Base-by-base conservation (phyloP, 163 green algal species). In the Volvox carteri region DNA sequence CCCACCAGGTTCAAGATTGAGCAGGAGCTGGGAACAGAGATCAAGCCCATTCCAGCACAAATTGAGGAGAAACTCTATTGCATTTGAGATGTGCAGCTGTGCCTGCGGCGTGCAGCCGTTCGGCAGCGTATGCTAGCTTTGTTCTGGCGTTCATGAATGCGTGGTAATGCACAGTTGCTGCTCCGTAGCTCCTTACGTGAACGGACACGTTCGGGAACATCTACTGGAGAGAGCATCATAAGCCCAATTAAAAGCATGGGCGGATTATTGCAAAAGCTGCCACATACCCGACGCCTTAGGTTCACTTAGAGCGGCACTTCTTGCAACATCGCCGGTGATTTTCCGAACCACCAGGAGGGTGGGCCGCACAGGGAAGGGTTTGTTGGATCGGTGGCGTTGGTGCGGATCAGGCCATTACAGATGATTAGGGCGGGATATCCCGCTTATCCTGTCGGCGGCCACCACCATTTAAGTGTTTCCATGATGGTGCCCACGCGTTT, bases 1-100 rank as follows among this genome's bases (percentile, higher is more conserved):
- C 60, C 60, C 65, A 52, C 21, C 92, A 97, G 95, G 92, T 99
- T 98, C 93, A 95, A 96, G 70, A 99, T 99, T 91, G 98, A 99
- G 94, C 98, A 99, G 93, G 98, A 99, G 94, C 92, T 99, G 87
- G 97, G 97, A 65, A 99, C 98, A 4, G 98, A 99, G 91, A 99
- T 99, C 94, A 98, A 99, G 94, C 97, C 98, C 87, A 99, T 99
- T 85, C 98, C 98, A 23, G 92, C 98, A 1, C 85, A 96, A 72
- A 99, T 99, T 86, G 98, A 99, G 86, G 98, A 98, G 93, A 90
- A 93, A 56, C 95, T 99, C 67, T 99, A 99, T 95, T 99, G 98
- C 94, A 86, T 90, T 50, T 94, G 78, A 60, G 68, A 8, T 37
- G 33, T 75, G n/a, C 46, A 46, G 58, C 60, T 68, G 79, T 35